A percentile compares a stretch with the other conserved stretches of the same genome.
phyloP scores from a whole-genome alignment of 306 rosid genomes.

The Sphenostylis stenocarpa region DNA sequence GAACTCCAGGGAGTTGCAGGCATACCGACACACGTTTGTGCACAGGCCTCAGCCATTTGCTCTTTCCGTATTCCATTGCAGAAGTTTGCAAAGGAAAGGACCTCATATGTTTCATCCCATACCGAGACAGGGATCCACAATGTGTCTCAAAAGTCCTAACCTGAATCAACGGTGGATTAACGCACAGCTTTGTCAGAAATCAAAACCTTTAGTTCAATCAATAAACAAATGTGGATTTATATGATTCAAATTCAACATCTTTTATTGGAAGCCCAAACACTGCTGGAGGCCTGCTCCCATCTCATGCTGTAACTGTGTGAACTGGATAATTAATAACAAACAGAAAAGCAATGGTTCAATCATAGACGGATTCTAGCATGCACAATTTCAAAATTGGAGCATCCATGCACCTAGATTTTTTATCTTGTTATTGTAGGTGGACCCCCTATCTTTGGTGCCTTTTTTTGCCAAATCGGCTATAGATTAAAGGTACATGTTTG shows the following conservation, averaged over 20 bases:
- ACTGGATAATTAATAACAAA: conserved; percentile 4
- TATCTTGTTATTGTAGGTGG: background rate
- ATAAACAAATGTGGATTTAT: background rate
- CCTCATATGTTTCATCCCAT: conserved; percentile 95
- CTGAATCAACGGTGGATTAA: conserved; percentile 41
- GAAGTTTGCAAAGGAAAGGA: conserved; percentile 84
- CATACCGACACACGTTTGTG: conserved; percentile 67
- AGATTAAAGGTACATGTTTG: background rate
- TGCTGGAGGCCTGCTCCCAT: background rate
- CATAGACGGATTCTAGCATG: background rate
- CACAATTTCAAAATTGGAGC: background rate
- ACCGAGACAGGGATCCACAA: conserved; percentile 86
- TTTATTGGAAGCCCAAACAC: background rate
- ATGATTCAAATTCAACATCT: background rate
- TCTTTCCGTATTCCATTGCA: conserved; percentile 69
- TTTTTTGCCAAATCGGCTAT: background rate
- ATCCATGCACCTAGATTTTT: background rate
- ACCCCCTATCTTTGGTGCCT: background rate
- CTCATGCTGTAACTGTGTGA: conserved; percentile 5
- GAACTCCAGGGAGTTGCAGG: conserved; percentile 81
- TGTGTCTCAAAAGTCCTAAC: conserved; percentile 83
- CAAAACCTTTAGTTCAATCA: conserved; percentile 17
- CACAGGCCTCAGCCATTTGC: conserved; percentile 79
- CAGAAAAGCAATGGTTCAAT: conserved; percentile 1
- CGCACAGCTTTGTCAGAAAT: background rate